Conservation (phyloP, 2,329 filamentous ascomycete species). For the Pseudocercospora fuligena region DNA sequence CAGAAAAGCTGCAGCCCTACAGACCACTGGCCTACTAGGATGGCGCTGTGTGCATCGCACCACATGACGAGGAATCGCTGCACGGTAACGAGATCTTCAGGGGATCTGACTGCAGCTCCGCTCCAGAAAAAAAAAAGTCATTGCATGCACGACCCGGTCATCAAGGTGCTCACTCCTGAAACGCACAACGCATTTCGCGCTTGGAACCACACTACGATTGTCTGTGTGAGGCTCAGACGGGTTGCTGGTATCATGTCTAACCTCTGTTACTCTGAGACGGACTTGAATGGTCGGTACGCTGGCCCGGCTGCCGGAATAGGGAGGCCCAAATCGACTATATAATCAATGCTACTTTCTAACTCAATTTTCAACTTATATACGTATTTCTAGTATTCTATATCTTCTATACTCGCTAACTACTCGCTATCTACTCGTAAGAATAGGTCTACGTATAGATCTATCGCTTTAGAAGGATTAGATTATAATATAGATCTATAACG, state of each 20-base stretch:
- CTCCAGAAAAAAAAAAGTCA: neutral
- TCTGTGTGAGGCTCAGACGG: neutral
- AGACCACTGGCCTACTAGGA: neutral
- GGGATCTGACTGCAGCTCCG: neutral
- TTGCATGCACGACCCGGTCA: neutral
- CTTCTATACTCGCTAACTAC: no score
- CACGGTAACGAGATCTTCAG: neutral
- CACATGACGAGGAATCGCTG: slow-evolving; percentile 1
- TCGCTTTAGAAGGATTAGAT: no score
- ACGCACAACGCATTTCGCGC: neutral
- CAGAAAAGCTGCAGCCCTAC: slow-evolving; percentile 2
- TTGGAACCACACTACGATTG: neutral
- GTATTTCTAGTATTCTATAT: no score
- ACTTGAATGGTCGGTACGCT: neutral
- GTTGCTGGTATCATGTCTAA: neutral
- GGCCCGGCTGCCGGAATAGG: neutral
- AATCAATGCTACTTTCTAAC: no score
- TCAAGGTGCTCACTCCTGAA: slow-evolving; percentile 5
- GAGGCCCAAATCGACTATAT: no score
- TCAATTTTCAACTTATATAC: no score
- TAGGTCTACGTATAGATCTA: no score
- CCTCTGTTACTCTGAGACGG: neutral
- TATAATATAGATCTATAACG: no score
- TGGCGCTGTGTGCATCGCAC: neutral
- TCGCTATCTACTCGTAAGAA: no score